Evolutionary conservation across 495 filamentous ascomycete species (phyloP), one percentile per base, ranked within the genome.

Genomic region (Chaetomidium leptoderma): DNA sequence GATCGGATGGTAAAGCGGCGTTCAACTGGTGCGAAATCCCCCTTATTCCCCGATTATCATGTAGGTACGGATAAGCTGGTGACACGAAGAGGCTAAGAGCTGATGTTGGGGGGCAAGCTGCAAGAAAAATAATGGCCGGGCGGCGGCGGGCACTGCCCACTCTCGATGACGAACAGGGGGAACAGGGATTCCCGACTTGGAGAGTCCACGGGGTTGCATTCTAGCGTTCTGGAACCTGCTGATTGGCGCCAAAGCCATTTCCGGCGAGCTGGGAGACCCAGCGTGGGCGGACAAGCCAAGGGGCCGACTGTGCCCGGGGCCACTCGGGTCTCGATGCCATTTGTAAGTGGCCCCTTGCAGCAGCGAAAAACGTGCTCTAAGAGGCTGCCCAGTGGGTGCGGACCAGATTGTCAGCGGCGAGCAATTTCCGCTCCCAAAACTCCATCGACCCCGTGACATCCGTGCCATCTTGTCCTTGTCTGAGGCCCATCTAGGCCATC

Each of bases 191-290:
- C 17, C 32, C 46, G 52, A 17, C 4, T 52, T 50, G 58, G 26
- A 51, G 55, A 50, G 47, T 26, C 24, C 48, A 57, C 45, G 49
- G 35, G 48, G 53, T 62, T 29, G 37, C 54, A 58, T 58, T 55
- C 14, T n/a, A 43, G 24, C 35, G 21, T 62, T 58, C 55, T 58
- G 55, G 60, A 62, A 62, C 40, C 53, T 54, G 32, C 53, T 62
- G 59, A 62, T 62, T 62, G 59, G 59, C 24, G 30, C 30, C 32
- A 16, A 16, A 11, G 16, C 10, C 27, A 53, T 40, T 53, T 57
- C 54, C 59, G 35, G 39, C 40, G 42, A 57, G 40, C 53, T 45
- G 59, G 59, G 51, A 53, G 52, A 49, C 36, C 57, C n/a, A n/a
- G n/a, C n/a, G n/a, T n/a, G n/a, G n/a, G n/a, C n/a, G n/a, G 39